Percentiles rank a stretch among this genome's conserved stretches.
phyloP scores from a whole-genome alignment of 345 rosid species.

The Boechera divaricarpa region DNA sequence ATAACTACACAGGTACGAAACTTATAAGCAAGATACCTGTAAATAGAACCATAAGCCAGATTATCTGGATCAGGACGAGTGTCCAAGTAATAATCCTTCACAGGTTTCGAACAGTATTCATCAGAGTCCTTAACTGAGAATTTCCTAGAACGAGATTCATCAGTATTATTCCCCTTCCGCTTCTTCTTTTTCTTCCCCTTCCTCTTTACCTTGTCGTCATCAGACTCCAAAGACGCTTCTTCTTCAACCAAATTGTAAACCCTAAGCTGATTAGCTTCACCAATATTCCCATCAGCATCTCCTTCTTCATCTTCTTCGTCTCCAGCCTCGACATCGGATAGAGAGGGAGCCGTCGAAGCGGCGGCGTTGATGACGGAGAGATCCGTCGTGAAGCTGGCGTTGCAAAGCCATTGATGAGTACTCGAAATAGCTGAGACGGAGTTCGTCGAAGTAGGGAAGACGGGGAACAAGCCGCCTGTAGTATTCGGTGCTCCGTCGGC shows the following conservation, averaged over 20 bases:
- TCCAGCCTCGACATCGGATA: conserved; percentile 17
- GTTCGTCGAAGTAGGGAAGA: conserved; percentile 43
- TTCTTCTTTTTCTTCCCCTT: conserved; percentile 52
- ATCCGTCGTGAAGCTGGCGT: conserved; percentile 83
- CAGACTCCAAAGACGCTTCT: conserved; percentile 47
- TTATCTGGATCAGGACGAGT: conserved; percentile 86
- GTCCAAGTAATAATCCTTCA: conserved; percentile 86
- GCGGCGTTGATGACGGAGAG: conserved; percentile 62
- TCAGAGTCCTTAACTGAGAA: conserved; percentile 55
- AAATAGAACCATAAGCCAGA: conserved; percentile 80
- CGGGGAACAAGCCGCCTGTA: conserved; percentile 53
- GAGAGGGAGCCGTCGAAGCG: conserved; percentile 47
- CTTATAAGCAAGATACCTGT: conserved; percentile 55
- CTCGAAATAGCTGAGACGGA: conserved; percentile 35
- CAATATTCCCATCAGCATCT: conserved; percentile 14
- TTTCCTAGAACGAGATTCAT: conserved; percentile 52
- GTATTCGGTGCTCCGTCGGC: conserved; percentile 40
- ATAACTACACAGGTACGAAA: not conserved
- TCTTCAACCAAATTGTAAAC: conserved; percentile 57
- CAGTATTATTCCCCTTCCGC: conserved; percentile 46
- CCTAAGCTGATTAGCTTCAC: conserved; percentile 22
- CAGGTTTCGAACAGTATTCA: conserved; percentile 52
- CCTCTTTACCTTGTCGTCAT: conserved; percentile 44
- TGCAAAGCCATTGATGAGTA: conserved; percentile 73
- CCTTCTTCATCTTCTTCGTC: conserved; percentile 55